These are phyloP conservation scores for Cinnamomum chago DNA, from an alignment of 164 flowering plant species.

Conservation along the genomic window DNA sequence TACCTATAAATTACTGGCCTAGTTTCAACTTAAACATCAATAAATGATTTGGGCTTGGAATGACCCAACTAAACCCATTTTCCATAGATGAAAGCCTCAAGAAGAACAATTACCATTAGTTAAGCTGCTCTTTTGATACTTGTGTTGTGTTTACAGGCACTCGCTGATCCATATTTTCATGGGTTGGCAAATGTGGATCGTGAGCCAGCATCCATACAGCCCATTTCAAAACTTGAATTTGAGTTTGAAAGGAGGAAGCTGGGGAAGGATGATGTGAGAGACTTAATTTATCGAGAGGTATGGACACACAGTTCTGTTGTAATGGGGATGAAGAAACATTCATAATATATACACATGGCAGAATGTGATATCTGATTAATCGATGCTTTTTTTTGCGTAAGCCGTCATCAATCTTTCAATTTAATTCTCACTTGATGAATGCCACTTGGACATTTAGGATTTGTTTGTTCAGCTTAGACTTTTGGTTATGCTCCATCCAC, in stretches of 20 bases:
- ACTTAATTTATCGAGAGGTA: conserved; percentile 91
- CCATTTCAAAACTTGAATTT: conserved; percentile 87
- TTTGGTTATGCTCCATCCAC: neutral
- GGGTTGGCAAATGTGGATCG: conserved; percentile 68
- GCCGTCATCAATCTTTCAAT: neutral
- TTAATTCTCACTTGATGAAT: neutral
- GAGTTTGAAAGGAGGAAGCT: conserved; percentile 87
- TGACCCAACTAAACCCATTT: neutral
- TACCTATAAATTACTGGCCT: no score
- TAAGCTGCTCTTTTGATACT: conserved; percentile 12
- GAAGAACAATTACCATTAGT: neutral
- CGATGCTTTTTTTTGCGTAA: neutral
- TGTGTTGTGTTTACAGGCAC: conserved; percentile 45
- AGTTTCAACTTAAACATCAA: no score
- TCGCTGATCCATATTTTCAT: conserved; percentile 79
- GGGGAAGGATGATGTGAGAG: conserved; percentile 78
- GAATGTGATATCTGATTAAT: neutral
- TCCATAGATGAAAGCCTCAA: neutral
- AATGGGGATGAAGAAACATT: conserved; percentile 31
- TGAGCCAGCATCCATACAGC: conserved; percentile 64
- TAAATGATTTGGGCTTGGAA: neutral
- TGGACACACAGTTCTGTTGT: neutral
- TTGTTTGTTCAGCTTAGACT: neutral
- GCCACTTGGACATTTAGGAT: neutral
- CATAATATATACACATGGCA: neutral